phyloP scores from a whole-genome alignment of 441 rosid genomes.

The Manihot esculenta region DNA sequence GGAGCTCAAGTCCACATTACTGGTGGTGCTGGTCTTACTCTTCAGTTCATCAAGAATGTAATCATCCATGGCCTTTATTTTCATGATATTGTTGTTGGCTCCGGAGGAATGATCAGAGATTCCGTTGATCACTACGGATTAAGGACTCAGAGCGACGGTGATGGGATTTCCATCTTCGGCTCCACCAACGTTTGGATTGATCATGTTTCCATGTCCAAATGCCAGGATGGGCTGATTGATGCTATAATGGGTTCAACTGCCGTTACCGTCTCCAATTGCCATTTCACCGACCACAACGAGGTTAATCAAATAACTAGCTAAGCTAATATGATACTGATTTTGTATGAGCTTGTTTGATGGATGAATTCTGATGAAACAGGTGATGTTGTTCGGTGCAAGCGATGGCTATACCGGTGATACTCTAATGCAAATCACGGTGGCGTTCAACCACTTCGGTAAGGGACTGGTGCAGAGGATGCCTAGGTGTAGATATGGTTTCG shows the following conservation, averaged over 20 bases:
- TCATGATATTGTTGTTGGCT: constrained; percentile 32
- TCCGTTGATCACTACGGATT: constrained; percentile 48
- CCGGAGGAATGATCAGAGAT: constrained; percentile 65
- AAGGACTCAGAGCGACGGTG: constrained; percentile 71
- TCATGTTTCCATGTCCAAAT: constrained; percentile 66
- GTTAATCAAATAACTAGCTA: constrained; percentile 16
- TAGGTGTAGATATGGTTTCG: constrained; percentile 63
- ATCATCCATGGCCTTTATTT: constrained; percentile 63
- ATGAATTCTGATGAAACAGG: constrained; percentile 36
- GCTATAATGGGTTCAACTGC: constrained; percentile 69
- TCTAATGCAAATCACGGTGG: constrained; percentile 74
- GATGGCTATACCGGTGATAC: constrained; percentile 37
- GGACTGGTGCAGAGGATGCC: constrained; percentile 93
- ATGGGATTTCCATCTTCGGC: constrained; percentile 69
- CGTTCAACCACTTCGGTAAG: constrained; percentile 82
- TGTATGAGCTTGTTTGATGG: no score
- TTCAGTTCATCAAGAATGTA: constrained; percentile 56
- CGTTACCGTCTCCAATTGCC: constrained; percentile 75
- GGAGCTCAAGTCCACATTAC: constrained; percentile 56
- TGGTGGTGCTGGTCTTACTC: constrained; percentile 60
- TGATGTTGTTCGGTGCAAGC: constrained; percentile 67
- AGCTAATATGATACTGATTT: no score
- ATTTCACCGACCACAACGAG: constrained; percentile 68
- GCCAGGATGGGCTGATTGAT: constrained; percentile 72
- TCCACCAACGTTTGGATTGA: constrained; percentile 66